Conservation (phyloP, 495 filamentous ascomycete genomes). For the Penicillium alfredii region DNA sequence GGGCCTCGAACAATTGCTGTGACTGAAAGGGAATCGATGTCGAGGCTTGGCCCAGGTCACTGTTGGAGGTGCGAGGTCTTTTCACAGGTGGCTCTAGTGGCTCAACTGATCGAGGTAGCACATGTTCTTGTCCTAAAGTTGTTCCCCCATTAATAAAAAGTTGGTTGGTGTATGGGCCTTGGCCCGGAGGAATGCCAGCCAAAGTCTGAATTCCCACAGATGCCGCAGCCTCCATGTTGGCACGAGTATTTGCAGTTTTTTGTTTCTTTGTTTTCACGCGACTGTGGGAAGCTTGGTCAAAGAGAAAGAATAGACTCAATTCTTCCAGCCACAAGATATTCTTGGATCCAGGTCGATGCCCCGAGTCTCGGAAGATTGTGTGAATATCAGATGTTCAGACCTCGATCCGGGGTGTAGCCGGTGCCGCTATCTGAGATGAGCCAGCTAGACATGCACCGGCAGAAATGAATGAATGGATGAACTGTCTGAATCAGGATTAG, state of each 20-base stretch:
- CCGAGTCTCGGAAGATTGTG: constrained; percentile 3
- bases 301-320: neutral
- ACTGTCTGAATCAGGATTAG: too few species aligned
- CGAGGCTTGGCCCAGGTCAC: constrained; percentile 3
- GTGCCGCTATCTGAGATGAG: neutral
- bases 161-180: constrained; percentile 12
- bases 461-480: constrained; percentile 2
- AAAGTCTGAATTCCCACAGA: constrained; percentile 10
- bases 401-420: neutral
- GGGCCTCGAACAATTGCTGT: neutral
- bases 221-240: constrained; percentile 13
- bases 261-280: neutral
- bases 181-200: constrained; percentile 4
- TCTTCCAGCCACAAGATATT: neutral
- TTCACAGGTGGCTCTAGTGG: constrained; percentile 16
- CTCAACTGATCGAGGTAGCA: constrained; percentile 1
- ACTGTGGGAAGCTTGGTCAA: too few species aligned
- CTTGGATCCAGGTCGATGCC: neutral
- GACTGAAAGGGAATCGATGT: constrained; percentile 2
- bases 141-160: constrained; percentile 7
- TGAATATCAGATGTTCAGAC: constrained; percentile 8
- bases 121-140: neutral
- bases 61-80: constrained; percentile 12
- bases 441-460: neutral
- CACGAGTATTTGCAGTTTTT: constrained; percentile 6